Conservation (phyloP, 805 yeast genomes). For the Nakazawaea wickerhamii region DNA sequence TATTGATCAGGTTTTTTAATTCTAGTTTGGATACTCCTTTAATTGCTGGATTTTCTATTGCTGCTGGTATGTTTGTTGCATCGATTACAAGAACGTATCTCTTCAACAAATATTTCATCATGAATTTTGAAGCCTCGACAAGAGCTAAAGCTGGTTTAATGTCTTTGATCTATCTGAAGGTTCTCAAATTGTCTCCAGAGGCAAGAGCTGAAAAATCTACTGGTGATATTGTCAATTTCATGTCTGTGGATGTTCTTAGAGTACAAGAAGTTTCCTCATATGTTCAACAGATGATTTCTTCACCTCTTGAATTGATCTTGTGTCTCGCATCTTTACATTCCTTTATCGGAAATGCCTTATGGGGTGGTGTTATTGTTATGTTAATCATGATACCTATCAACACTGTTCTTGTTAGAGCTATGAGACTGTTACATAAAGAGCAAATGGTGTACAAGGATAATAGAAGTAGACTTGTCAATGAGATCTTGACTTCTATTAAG, state of each 20-base stretch:
- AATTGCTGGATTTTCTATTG: slow-evolving; percentile 57
- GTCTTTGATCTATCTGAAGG: slow-evolving; percentile 64
- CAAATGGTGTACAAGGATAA: slow-evolving; percentile 61
- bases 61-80: slow-evolving; percentile 56
- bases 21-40: slow-evolving; percentile 35
- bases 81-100: slow-evolving; percentile 57
- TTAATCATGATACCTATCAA: slow-evolving; percentile 55
- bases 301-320: slow-evolving; percentile 51
- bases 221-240: slow-evolving; percentile 75
- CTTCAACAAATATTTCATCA: slow-evolving; percentile 63
- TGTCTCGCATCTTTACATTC: slow-evolving; percentile 50
- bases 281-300: slow-evolving; percentile 49
- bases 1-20: slow-evolving; percentile 41
- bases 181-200: slow-evolving; percentile 61
- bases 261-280: slow-evolving; percentile 55
- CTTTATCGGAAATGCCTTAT: slow-evolving; percentile 52
- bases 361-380: slow-evolving; percentile 52
- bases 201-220: slow-evolving; percentile 56
- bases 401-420: slow-evolving; percentile 37
- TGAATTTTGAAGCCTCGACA: slow-evolving; percentile 55
- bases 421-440: slow-evolving; percentile 41
- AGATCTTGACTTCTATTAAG: slow-evolving; percentile 54
- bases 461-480: slow-evolving; percentile 55
- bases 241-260: slow-evolving; percentile 70
- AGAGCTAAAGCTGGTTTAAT: slow-evolving; percentile 61